Evolutionary conservation across 2,329 filamentous ascomycete species (phyloP), one percentile per base, ranked within the genome.

Genomic region (Fusarium sp.): DNA sequence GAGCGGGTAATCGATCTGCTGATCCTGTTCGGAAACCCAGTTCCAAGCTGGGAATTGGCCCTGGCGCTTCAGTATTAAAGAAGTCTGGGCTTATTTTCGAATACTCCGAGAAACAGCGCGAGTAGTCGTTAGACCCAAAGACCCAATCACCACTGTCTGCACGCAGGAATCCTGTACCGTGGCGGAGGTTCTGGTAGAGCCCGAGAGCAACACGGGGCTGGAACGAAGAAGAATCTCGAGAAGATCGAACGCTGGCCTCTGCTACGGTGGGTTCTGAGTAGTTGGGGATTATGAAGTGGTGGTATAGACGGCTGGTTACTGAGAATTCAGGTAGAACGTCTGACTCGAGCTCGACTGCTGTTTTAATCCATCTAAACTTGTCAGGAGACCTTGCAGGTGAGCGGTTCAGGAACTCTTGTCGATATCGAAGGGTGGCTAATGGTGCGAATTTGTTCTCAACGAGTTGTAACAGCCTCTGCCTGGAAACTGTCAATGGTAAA

Each of bases 131-230:
- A 5, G 74, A 68, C 0, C 68, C 70, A 7, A 73, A 49, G 11
- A 57, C 65, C 80, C 80, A 82, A 48, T 81, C 77, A 6, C 82
- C 82, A 36, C 76, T 82, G 64, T 84, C 82, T 6, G 75, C 74
- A 23, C 79, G 76, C 34, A 79, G 47, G 45, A 82, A 83, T 12
- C 73, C 74, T 0, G 74, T 77, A 8, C 81, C 81, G 15, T 69
- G 60, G 1, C 73, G 74, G 3, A 80, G 58, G 10, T 73, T 74
- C 21, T 76, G 74, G 48, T 78, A 76, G 7, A 79, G 56, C 4
- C 77, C 79, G 8, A 79, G 56, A 10, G 75, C 74, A 14, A 77
- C 51, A 5, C 74, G 72, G 2, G 77, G 78, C 15, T 66, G 57
- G 6, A 68, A 63, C 46, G 55, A 12, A 56, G 62, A 32, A 51